Evolutionary conservation across 1,284 basidiomycete species (phyloP), one percentile per base, ranked within the genome.

Genomic region (Cutaneotrichosporon curvatum): DNA sequence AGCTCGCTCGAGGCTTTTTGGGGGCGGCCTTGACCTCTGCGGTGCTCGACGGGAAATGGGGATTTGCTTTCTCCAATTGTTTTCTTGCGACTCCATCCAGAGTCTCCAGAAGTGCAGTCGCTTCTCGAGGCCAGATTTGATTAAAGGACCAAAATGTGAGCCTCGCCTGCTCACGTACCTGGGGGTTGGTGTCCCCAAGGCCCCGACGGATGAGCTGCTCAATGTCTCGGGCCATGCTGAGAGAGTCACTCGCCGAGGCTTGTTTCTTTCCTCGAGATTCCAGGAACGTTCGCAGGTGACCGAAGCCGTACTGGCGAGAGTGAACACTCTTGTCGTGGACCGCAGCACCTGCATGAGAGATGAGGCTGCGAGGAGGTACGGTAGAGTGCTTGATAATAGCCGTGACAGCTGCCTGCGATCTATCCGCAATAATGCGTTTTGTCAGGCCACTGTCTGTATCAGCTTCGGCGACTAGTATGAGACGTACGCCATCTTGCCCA

Each of bases 351-450:
- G 97, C 73, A 41, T 88, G 77, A 14, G 84, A 77, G 4, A 94
- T 66, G 45, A 86, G 69, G 8, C 78, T 67, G 22, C 85, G 80
- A n/a, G 85, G 81, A 45, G 82, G 83, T 41, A 82, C 77, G 2
- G 85, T 83, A 1, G 83, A 80, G 57, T 85, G 73, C 9, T 75
- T 75, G 31, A 98, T 79, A 52, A 97, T 77, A 4, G 78, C 74
- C 1, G 79, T 76, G 2, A 87, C 78, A 1, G 81, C 78, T 6
- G 78, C 75, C 65, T 97, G 95, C 0, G 91, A 88, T 46, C 84
- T 83, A 47, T 87, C 83, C 11, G 87, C 89, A 28, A 84, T 81
- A 38, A 97, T 83, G 67, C 91, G 95, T 73, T 99, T 99, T n/a
- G 94, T 97, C 50, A 88, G 83, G 7, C 83, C 51, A 2, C 55